These are phyloP conservation scores for Aaosphaeria pasadenensis DNA, from an alignment of 2,329 filamentous ascomycete genomes.

Conservation along the genomic window DNA sequence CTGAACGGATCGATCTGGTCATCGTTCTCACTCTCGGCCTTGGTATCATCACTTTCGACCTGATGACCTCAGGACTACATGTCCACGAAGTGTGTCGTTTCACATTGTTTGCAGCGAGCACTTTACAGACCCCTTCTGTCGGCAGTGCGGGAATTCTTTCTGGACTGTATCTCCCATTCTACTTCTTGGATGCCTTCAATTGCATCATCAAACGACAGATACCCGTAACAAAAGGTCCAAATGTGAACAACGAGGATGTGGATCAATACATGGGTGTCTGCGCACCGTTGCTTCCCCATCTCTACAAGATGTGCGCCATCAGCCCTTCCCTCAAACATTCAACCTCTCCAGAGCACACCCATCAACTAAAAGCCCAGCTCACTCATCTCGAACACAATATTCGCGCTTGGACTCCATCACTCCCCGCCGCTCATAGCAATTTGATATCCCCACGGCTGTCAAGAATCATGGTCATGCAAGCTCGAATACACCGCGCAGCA, in stretches of 20 bases:
- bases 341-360: not conserved
- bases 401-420: not conserved
- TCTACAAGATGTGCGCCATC: not conserved
- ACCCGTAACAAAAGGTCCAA: not conserved
- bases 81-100: not conserved
- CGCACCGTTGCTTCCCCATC: not conserved
- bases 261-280: not conserved
- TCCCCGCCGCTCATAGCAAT: not conserved
- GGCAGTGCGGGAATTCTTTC: not conserved
- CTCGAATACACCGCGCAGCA: not conserved
- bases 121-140: not conserved
- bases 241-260: not conserved
- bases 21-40: not conserved
- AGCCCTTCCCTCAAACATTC: not conserved
- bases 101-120: not conserved
- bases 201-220: not conserved
- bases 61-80: not conserved
- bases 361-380: not conserved
- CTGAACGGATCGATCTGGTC: not conserved
- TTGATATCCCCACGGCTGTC: too few species aligned
- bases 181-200: not conserved
- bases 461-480: not conserved
- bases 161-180: not conserved
- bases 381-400: not conserved
- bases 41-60: not conserved